phyloP scores from a whole-genome alignment of 108 stramenopile genomes.

The Cyclotella sp. region DNA sequence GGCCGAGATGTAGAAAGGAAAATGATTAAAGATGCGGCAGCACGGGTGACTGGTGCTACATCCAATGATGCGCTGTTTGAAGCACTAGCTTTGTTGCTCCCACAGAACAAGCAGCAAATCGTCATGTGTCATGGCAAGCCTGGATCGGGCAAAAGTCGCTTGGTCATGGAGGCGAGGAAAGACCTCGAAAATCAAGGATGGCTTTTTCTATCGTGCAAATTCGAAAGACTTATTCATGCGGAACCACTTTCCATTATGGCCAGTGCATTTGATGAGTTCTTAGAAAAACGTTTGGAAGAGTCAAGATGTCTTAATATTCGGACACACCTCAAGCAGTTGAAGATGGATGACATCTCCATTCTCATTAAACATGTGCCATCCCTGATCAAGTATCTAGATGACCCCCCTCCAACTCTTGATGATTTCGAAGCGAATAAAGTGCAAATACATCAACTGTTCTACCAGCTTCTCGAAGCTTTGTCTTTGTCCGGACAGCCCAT shows the following conservation, averaged over 20 bases:
- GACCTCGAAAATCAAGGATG: slow-evolving; percentile 20
- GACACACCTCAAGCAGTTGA: neutral
- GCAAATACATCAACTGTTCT: slow-evolving; percentile 16
- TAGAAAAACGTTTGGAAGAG: neutral
- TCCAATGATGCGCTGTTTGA: slow-evolving; percentile 3
- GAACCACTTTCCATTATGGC: slow-evolving; percentile 14
- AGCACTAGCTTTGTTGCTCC: neutral
- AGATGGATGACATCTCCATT: slow-evolving; percentile 10
- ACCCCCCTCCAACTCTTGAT: neutral
- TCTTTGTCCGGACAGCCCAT: neutral
- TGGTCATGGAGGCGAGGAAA: slow-evolving; percentile 22
- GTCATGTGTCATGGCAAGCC: slow-evolving; percentile 56
- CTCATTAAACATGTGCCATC: slow-evolving; percentile 22
- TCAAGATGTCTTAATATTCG: neutral
- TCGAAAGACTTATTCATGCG: slow-evolving; percentile 21
- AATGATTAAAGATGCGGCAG: neutral
- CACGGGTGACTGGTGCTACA: neutral
- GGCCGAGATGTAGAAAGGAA: slow-evolving; percentile 17
- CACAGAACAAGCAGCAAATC: slow-evolving; percentile 6
- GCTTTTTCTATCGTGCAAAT: slow-evolving; percentile 27
- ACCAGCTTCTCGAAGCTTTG: slow-evolving; percentile 4
- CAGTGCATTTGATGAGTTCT: slow-evolving; percentile 19
- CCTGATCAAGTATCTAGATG: neutral
- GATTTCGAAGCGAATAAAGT: neutral
- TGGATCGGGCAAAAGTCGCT: slow-evolving; percentile 63